phyloP scores from a whole-genome alignment of 129 eudicot species.

The Tagetes patula region DNA sequence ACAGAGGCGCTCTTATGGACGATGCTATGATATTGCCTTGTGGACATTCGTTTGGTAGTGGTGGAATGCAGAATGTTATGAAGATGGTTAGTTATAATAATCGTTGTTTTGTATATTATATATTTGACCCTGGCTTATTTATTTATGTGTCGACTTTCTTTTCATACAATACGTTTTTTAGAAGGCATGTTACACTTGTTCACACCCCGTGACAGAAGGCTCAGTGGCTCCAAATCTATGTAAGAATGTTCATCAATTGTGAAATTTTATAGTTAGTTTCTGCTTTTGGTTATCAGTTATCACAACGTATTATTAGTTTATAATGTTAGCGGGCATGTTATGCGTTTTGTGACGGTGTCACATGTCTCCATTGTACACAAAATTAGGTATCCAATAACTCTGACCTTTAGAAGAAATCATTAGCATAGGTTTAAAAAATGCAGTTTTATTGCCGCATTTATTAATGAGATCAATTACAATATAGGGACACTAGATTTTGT shows the following conservation, averaged over 20 bases:
- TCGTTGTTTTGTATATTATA: background rate
- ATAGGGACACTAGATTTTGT: background rate
- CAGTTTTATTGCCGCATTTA: background rate
- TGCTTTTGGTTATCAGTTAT: background rate
- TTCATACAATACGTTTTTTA: conserved; percentile 33
- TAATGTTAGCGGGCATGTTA: background rate
- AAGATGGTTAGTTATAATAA: conserved; percentile 51
- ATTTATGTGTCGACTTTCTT: conserved; percentile 15
- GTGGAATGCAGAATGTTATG: conserved; percentile 73
- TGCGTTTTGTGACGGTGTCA: background rate
- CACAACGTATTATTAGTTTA: background rate
- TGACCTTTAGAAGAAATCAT: background rate
- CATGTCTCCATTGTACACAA: background rate
- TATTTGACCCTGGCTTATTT: background rate
- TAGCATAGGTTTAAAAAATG: background rate
- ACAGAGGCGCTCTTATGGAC: conserved; percentile 90
- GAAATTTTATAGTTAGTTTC: background rate
- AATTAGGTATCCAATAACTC: conserved; percentile 6
- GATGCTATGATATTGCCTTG: conserved; percentile 95
- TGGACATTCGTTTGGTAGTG: conserved; percentile 92
- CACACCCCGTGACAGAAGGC: conserved; percentile 70
- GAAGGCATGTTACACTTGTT: conserved; percentile 88
- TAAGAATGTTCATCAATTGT: conserved; percentile 35
- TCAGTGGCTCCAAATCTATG: conserved; percentile 74
- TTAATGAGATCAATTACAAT: background rate